Evolutionary conservation across 169 alveolate species (phyloP).

Genomic region (Eimeria necatrix): DNA sequence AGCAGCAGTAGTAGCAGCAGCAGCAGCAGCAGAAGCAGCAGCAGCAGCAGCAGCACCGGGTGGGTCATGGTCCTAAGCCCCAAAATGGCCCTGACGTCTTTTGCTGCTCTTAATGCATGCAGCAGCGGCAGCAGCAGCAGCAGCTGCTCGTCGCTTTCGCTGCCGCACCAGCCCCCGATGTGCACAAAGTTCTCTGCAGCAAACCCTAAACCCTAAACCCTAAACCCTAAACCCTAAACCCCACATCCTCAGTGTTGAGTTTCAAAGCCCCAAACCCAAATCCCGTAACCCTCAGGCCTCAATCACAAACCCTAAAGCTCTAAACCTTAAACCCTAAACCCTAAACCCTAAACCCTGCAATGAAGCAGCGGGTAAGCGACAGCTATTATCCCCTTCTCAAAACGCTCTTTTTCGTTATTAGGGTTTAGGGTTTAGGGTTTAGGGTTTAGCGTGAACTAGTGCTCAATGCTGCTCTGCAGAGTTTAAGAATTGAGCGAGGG

Average conservation of each 20-base stretch:
- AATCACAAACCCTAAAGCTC: too few species aligned
- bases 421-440: too few species aligned
- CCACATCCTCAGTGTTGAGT: too few species aligned
- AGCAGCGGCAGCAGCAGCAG: slow-evolving; percentile 88
- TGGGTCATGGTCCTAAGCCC: slow-evolving; percentile 53
- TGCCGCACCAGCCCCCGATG: slow-evolving; percentile 89
- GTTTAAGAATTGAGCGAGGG: too few species aligned
- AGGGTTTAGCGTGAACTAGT: too few species aligned
- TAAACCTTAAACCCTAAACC: too few species aligned
- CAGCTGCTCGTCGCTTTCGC: slow-evolving; percentile 86
- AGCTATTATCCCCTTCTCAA: too few species aligned
- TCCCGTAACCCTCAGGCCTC: too few species aligned
- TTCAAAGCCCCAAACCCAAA: too few species aligned
- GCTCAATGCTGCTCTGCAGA: too few species aligned
- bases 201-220: slow-evolving; percentile 4
- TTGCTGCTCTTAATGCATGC: slow-evolving; percentile 83
- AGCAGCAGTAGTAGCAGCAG: background rate
- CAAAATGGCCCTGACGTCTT: slow-evolving; percentile 85
- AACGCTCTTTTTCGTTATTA: too few species aligned
- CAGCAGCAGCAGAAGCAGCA: slow-evolving; percentile 12
- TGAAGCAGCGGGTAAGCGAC: background rate
- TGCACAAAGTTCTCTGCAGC: background rate
- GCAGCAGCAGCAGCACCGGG: background rate
- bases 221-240: background rate
- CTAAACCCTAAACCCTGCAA: background rate